Base-by-base conservation (phyloP, 2,329 filamentous ascomycete species). In the Ophiostoma fasciatum region DNA sequence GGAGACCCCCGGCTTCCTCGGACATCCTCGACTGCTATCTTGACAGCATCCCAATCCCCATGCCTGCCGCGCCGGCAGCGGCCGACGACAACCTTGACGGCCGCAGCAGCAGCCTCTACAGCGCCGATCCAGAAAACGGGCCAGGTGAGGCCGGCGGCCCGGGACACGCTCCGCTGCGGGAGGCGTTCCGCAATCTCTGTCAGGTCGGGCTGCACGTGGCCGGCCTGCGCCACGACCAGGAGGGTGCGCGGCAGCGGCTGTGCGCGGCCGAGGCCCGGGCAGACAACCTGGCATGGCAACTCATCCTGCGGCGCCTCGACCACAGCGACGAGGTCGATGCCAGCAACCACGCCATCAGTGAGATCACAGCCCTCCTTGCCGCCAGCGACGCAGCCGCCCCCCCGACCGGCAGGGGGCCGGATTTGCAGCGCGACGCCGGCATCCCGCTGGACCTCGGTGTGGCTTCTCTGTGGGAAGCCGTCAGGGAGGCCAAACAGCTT, bases 161-260 rank as follows among this genome's bases (percentile, higher is more conserved):
- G 31, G 14, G 28, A 23, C 3, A 14, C 9, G 12, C 6, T 7
- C n/a, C 10, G 3, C 29, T 36, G 3, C 35, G 32, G 3, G 28
- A 12, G 7, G 26, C 28, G 4, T 28, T 41, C n/a, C 32, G 17
- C 12, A 12, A 13, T 11, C 36, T 43, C 12, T 35, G 36, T 21
- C 31, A 38, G n/a, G 33, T 35, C 5, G 31, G 33, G 3, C 28
- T 38, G 4, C 36, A 37, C 25, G 30, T 39, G 7, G 41, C 36
- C 19, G 27, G 9, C 12, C 36, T 41, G n/a, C 33, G 33, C 5
- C 27, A 36, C 7, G 17, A 23, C 5, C 20, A 15, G 20, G 6
- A 5, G 7, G 5, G 14, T 1, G 20, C 13, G 3, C 10, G 17
- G 17, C 15, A 26, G 9, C 15, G 11, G 8, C 30, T 38, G 1